Evolutionary conservation across 768 basidiomycete genomes (phyloP).

Genomic region (Hemileccinum rubropunctum): DNA sequence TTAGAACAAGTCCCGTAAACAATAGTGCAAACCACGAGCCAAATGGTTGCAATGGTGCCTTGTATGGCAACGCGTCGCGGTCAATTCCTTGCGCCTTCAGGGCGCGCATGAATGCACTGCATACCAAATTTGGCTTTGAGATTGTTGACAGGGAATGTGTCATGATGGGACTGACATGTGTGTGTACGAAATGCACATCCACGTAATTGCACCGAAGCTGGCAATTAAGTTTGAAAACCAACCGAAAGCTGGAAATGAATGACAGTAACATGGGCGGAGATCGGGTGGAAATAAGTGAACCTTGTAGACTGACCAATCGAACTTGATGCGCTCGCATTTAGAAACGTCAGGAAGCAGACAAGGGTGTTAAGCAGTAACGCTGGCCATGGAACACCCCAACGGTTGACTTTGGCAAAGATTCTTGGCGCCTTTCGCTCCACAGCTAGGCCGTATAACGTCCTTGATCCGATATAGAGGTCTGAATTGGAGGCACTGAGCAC

Average conservation of each 20-base stretch:
- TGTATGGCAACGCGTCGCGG: conserved; percentile 37
- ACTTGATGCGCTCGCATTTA: conserved; percentile 50
- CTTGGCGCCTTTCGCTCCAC: conserved; percentile 46
- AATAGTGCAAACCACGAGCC: conserved; percentile 58
- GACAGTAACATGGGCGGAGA: conserved; percentile 13
- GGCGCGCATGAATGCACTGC: conserved; percentile 21
- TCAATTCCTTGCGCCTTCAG: conserved; percentile 35
- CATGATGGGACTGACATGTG: conserved; percentile 22
- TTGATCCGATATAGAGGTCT: conserved; percentile 54
- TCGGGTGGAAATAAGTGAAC: conserved; percentile 23
- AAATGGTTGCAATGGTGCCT: conserved; percentile 63
- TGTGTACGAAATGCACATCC: conserved; percentile 30
- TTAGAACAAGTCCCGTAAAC: conserved; percentile 48
- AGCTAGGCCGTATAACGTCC: conserved; percentile 46
- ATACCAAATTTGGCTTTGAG: conserved; percentile 3
- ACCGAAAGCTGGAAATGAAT: conserved; percentile 16
- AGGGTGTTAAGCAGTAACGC: conserved; percentile 51
- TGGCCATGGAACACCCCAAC: conserved; percentile 30
- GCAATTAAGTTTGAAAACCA: conserved; percentile 31
- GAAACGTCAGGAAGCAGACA: conserved; percentile 58
- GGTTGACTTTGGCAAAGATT: conserved; percentile 37
- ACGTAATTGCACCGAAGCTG: conserved; percentile 34
- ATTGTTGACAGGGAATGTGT: conserved; percentile 6
- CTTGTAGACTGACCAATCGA: conserved; percentile 43
- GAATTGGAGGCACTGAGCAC: conserved; percentile 49